A percentile compares a stretch with the other conserved stretches of the same genome.
Conservation (phyloP, 2,329 filamentous ascomycete species). For the Metarhizium brunneum region DNA sequence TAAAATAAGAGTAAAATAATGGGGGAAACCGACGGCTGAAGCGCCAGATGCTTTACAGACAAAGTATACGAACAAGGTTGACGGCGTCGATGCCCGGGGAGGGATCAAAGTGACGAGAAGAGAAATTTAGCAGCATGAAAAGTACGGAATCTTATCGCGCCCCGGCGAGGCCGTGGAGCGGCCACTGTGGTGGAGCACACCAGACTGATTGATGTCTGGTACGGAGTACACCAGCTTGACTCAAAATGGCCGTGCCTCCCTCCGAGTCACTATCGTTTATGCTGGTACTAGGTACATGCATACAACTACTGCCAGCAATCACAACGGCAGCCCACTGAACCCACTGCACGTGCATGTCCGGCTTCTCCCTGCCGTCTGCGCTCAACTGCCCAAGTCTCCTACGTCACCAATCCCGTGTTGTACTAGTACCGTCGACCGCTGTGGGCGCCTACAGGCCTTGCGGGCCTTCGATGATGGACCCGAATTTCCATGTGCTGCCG, state of each 20-base stretch:
- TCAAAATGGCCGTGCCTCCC: too few relatives aligned
- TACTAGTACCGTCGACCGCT: background rate
- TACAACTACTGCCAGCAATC: background rate
- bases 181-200: background rate
- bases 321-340: background rate
- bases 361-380: background rate
- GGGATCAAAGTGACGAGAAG: background rate
- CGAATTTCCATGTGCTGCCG: background rate
- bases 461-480: background rate
- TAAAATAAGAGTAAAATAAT: background rate
- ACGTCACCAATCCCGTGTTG: constrained; percentile 10
- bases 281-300: too few relatives aligned
- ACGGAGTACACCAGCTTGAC: too few relatives aligned
- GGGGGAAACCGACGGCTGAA: background rate
- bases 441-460: background rate
- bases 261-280: too few relatives aligned
- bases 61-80: background rate
- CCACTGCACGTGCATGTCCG: background rate
- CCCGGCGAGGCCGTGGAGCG: background rate
- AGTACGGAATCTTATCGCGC: constrained; percentile 2
- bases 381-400: background rate
- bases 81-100: background rate
- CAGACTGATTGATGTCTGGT: too few relatives aligned
- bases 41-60: background rate
- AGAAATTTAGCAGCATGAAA: background rate